Evolutionary conservation across 1,284 basidiomycete species (phyloP), one percentile per base, ranked within the genome.

Genomic region (Marasmius sp.): DNA sequence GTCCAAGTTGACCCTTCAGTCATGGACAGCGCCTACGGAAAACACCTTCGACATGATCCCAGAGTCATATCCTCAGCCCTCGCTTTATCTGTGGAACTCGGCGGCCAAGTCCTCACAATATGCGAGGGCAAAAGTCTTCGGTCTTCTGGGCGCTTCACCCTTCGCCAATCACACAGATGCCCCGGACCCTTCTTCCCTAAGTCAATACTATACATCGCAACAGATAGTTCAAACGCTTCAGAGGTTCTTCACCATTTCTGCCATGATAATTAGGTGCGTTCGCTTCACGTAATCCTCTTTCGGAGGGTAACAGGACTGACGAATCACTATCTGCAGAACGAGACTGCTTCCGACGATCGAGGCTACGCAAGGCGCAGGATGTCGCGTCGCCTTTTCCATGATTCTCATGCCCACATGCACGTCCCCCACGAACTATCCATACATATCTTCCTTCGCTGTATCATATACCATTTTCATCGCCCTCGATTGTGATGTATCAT

Each of bases 1-100:
- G 50, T 52, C 33, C 50, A 52, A 52, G 52, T 54, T 18, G 52
- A 54, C 34, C 52, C 52, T 14, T 34, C 52, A n/a, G 52, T 38
- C 34, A 54, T 54, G 52, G 52, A 54, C 37, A 37, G 34, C 6
- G 38, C n/a, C 52, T 54, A 54, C 16, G 34, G 52, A 33, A 54
- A 54, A n/a, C 34, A 34, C 34, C 36, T 54, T 14, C 33, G 34
- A 11, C 52, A 54, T 38, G 52, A 54, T n/a, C 34, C 27, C 16
- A 37, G 34, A 18, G 37, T 54, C 27, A 54, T 54, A 14, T 36
- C 36, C 11, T 37, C 33, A 36, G 34, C 34, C 14, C 20, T 54
- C 14, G 52, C 52, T 54, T 36, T 34, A 12, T 54, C 52, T 54
- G 9, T 54, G 34, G 20, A 54, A n/a, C 52, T 34, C 34, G 52